These are phyloP conservation scores for Suillus luteus DNA, from an alignment of 768 basidiomycete species.

Conservation along the genomic window DNA sequence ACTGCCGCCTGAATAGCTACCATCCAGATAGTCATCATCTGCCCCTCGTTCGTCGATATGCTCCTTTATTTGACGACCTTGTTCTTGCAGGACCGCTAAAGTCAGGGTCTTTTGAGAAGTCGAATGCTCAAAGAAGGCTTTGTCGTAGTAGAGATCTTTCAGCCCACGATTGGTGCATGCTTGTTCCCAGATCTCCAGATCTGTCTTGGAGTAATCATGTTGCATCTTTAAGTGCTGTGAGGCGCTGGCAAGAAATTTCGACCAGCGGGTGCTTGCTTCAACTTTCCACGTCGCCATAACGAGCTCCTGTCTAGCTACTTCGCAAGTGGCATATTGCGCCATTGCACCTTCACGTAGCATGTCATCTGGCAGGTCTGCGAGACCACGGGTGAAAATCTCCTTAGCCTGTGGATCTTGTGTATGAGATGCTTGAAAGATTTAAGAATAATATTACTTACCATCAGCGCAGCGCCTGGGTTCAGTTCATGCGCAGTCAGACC, in stretches of 20 bases:
- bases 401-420: background rate
- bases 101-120: background rate
- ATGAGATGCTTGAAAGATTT: too few species aligned
- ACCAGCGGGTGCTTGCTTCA: constrained; percentile 5
- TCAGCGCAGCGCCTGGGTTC: background rate
- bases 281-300: constrained; percentile 3
- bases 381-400: constrained; percentile 1
- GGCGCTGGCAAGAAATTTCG: background rate
- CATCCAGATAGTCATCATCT: background rate
- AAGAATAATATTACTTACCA: background rate
- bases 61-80: background rate
- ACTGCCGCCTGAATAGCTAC: background rate
- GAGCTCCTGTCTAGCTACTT: background rate
- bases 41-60: background rate
- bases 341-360: constrained; percentile 2
- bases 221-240: background rate
- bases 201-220: background rate
- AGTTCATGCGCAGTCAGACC: background rate
- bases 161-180: background rate
- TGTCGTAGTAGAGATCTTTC: background rate
- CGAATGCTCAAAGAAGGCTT: background rate
- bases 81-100: background rate
- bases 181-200: background rate
- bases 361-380: constrained; percentile 6
- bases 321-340: constrained; percentile 7